Evolutionary conservation across 164 flowering plant genomes (phyloP), one percentile per base, ranked within the genome.

Genomic region (Houttuynia cordata): DNA sequence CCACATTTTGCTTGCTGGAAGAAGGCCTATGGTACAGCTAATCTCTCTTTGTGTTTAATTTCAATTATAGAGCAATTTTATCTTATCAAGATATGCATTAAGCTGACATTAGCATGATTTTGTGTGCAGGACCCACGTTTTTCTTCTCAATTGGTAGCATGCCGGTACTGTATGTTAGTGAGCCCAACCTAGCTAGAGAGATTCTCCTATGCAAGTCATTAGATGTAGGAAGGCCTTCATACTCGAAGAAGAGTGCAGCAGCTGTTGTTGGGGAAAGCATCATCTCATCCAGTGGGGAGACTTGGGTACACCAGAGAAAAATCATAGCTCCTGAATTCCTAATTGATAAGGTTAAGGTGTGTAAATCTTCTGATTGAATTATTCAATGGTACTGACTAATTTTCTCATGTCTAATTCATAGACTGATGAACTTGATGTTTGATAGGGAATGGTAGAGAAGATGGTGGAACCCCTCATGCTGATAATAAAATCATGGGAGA

Each of bases 261-360:
- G 58, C 81, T 7, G 49, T 80, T 49, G 68, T 82, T n/a, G 84
- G 84, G 13, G 66, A 69, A 13, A 82, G 84, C 7, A 70, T 82
- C 34, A 4, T 80, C 1, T 65, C 68, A 17, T 67, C 81, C 4
- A 82, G 75, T 65, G 83, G 81, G 0, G 19, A 51, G 0, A 2
- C 22, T 17, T 83, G 87, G 84, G 73, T 70, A 7, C 75, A 76
- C 20, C 84, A 80, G 24, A 71, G 82, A 60, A 80, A 79, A 57
- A 64, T 76, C 37, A 59, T 78, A 45, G 82, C 82, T 18, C 80
- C 77, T 18, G 68, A 74, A 24, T 68, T 80, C 5, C 70, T 56
- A 66, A 61, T 73, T 61, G 75, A 80, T 30, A 74, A 73, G 56
- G 78, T 78, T 17, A 78, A 78, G 79, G 80, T 76, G 19, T 21